phyloP scores from a whole-genome alignment of 129 eudicot species.

The Silybum marianum region DNA sequence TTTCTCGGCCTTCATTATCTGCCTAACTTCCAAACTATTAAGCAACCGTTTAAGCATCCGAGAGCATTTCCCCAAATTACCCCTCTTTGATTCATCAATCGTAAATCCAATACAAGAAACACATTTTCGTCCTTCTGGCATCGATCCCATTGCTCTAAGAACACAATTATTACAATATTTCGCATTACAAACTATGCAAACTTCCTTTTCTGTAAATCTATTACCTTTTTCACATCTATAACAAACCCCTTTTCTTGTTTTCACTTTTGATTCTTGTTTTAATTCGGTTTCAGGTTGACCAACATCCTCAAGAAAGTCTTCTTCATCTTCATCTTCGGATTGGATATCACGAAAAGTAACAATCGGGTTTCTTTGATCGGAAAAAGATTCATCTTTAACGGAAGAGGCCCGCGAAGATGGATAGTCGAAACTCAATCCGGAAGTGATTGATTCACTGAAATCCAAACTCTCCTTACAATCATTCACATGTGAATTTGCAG shows the following conservation, averaged over 20 bases:
- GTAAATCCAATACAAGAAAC: constrained; percentile 84
- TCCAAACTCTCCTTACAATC: constrained; percentile 55
- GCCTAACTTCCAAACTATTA: constrained; percentile 81
- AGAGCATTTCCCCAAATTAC: constrained; percentile 87
- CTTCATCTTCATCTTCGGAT: constrained; percentile 50
- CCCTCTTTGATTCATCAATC: constrained; percentile 86
- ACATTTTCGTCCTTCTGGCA: constrained; percentile 99
- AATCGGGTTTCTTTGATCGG: constrained; percentile 55
- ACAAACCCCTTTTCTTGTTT: constrained; percentile 82
- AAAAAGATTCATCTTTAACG: constrained; percentile 43
- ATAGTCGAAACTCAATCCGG: constrained; percentile 73
- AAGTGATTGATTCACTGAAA: constrained; percentile 65
- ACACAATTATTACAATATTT: constrained; percentile 90
- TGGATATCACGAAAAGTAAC: constrained; percentile 72
- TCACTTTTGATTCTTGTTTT: constrained; percentile 61
- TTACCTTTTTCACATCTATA: constrained; percentile 85
- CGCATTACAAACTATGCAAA: constrained; percentile 94
- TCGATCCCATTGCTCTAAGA: constrained; percentile 99
- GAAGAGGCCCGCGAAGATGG: constrained; percentile 78
- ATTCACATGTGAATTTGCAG: constrained; percentile 50
- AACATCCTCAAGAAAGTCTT: constrained; percentile 43
- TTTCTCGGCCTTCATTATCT: constrained; percentile 92
- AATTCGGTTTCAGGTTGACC: constrained; percentile 37
- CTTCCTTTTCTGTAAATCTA: constrained; percentile 93
- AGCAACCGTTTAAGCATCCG: constrained; percentile 89